Conservation (phyloP, 2,329 filamentous ascomycete species). For the Ophiostoma ips region DNA sequence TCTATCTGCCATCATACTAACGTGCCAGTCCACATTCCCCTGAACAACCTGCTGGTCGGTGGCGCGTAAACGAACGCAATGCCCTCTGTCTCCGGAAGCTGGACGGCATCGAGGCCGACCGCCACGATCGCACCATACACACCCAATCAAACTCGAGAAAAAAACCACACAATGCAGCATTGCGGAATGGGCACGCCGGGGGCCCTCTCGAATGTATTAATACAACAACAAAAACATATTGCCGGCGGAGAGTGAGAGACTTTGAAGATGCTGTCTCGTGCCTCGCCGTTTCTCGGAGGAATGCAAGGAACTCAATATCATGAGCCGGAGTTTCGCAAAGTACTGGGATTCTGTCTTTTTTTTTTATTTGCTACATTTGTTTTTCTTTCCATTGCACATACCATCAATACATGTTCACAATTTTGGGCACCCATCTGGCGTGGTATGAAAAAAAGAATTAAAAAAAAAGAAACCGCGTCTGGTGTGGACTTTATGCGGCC, state of each 20-base stretch:
- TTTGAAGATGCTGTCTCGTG: not conserved
- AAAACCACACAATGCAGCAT: not conserved
- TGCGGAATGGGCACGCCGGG: not conserved
- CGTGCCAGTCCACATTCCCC: conserved; percentile 47
- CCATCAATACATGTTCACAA: not conserved
- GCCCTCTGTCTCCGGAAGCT: too few relatives aligned
- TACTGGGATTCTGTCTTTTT: conserved; percentile 1
- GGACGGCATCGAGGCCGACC: too few relatives aligned
- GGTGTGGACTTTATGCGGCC: too few relatives aligned
- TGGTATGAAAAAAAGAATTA: too few relatives aligned
- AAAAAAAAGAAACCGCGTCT: too few relatives aligned
- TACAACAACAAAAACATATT: not conserved
- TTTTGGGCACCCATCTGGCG: not conserved
- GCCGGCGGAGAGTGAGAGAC: not conserved
- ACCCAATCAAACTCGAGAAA: not conserved
- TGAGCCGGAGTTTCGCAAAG: conserved; percentile 1
- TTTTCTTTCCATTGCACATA: not conserved
- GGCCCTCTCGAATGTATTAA: not conserved
- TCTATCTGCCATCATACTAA: not conserved
- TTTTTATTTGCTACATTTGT: not conserved
- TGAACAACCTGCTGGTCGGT: conserved; percentile 57
- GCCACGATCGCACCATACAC: too few relatives aligned
- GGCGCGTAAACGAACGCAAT: conserved; percentile 35
- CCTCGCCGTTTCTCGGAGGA: not conserved
- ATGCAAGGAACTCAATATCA: not conserved